Evolutionary conservation across 306 rosid species (phyloP), one percentile per base, ranked within the genome.

Genomic region (Acacia confusa): DNA sequence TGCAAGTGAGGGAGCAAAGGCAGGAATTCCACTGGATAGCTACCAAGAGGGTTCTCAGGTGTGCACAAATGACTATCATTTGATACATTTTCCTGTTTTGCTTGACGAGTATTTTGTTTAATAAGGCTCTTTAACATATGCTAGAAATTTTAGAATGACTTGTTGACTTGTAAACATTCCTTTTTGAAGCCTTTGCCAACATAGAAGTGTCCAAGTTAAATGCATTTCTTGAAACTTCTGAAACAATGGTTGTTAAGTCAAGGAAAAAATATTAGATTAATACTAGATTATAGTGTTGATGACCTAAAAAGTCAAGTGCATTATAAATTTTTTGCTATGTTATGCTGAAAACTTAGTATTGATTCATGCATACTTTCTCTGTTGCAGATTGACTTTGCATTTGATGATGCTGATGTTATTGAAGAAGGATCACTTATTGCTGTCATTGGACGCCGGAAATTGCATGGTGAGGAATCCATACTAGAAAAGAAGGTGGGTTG

Each of bases 341-440:
- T 15, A 55, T 55, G 74, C 47, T 73, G 77, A 60, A 70, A 47
- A 66, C 43, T 80, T 64, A 16, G 52, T 70, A 17, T 43, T 73
- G 68, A 70, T 79, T 87, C 87, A 86, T 83, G 82, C 75, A 75
- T 76, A 85, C 82, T 85, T 87, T 82, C 75, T 82, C 65, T 83
- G 78, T 84, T 91, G 88, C 87, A 94, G 98, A 89, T 92, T 87
- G 97, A 94, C 85, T 91, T 92, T 87, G 95, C 96, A 78, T 94
- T 94, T 89, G 97, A 91, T 85, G 98, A 94, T 81, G 97, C 96
- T 84, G 97, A 92, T 85, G 84, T 78, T 76, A 85, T 94, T 81
- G 98, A 94, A 91, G 93, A 94, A 91, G 92, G 92, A 70, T 91
- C 93, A 64, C 90, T 94, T 47, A 74, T 82, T 78, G 87, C 96